Conservation (phyloP, 176 grass and related monocot species). For the Oryza punctata region DNA sequence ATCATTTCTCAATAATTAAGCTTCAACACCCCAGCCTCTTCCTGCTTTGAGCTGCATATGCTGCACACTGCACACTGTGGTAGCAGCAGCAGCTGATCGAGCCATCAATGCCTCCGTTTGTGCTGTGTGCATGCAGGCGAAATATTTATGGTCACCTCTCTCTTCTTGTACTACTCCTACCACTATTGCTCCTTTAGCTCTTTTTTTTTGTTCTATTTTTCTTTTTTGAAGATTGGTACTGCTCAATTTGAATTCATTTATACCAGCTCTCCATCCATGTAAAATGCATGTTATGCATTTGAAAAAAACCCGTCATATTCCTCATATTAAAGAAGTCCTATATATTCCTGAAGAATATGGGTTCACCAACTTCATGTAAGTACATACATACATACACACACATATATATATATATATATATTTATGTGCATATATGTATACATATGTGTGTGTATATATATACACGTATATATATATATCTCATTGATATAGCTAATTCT, state of each 20-base stretch:
- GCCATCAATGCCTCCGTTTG: conserved; percentile 45
- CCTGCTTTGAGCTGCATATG: conserved; percentile 12
- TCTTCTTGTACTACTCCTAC: conserved; percentile 20
- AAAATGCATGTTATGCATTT: not conserved
- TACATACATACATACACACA: not conserved
- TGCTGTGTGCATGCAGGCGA: conserved; percentile 35
- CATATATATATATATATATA: too few species aligned
- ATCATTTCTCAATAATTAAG: conserved; percentile 84
- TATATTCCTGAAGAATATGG: not conserved
- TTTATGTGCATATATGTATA: too few species aligned
- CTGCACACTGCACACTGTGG: conserved; percentile 31
- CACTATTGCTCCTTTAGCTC: conserved; percentile 42
- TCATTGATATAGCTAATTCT: not conserved
- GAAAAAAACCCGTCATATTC: not conserved
- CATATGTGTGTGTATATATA: too few species aligned
- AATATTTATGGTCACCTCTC: conserved; percentile 24
- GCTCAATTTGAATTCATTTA: not conserved
- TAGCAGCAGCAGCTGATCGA: conserved; percentile 21
- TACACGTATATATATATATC: not conserved
- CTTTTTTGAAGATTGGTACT: not conserved
- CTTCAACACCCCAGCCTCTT: conserved; percentile 12
- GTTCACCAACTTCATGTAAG: not conserved
- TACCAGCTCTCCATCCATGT: not conserved
- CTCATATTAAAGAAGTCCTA: not conserved
- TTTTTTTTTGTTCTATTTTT: not conserved